phyloP scores from a whole-genome alignment of 1,284 basidiomycete species.

The Clitocybe nebularis region DNA sequence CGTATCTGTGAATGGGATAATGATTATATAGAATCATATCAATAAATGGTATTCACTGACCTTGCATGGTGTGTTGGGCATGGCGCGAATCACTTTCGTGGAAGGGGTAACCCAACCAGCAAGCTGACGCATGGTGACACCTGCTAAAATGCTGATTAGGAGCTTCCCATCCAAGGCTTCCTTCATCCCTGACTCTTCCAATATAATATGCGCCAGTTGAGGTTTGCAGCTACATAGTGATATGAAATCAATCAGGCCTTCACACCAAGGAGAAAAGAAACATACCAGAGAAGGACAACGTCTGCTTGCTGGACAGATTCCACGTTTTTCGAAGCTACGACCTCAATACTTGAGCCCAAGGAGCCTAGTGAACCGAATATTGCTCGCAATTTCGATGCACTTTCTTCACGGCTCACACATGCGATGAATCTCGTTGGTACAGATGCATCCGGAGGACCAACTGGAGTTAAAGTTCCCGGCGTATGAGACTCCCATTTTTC shows the following conservation, averaged over 20 bases:
- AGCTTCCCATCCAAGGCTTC: slow-evolving; percentile 89
- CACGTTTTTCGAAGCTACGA: slow-evolving; percentile 71
- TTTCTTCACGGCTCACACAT: slow-evolving; percentile 82
- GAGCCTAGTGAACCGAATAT: slow-evolving; percentile 60
- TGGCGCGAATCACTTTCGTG: slow-evolving; percentile 91
- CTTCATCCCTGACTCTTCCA: slow-evolving; percentile 77
- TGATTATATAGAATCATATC: background rate
- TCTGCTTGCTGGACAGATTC: slow-evolving; percentile 72
- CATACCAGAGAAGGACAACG: slow-evolving; percentile 86
- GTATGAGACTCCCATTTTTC: slow-evolving; percentile 80
- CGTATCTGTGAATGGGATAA: slow-evolving; percentile 63
- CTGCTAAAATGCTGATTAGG: slow-evolving; percentile 94
- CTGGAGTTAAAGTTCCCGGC: slow-evolving; percentile 78
- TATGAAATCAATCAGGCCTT: too few species aligned
- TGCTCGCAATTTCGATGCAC: slow-evolving; percentile 64
- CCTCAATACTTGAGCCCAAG: slow-evolving; percentile 63
- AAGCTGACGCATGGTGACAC: slow-evolving; percentile 87
- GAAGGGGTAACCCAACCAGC: slow-evolving; percentile 66
- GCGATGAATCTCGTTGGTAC: slow-evolving; percentile 85
- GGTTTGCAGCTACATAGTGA: slow-evolving; percentile 99
- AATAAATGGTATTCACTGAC: slow-evolving; percentile 40
- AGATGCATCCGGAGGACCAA: slow-evolving; percentile 55
- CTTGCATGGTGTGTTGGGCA: slow-evolving; percentile 99
- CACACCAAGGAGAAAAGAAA: slow-evolving; percentile 11
- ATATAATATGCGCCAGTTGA: slow-evolving; percentile 77